Evolutionary conservation across 2,329 filamentous ascomycete species (phyloP), one percentile per base, ranked within the genome.

Genomic region (Aspergillus sp.): DNA sequence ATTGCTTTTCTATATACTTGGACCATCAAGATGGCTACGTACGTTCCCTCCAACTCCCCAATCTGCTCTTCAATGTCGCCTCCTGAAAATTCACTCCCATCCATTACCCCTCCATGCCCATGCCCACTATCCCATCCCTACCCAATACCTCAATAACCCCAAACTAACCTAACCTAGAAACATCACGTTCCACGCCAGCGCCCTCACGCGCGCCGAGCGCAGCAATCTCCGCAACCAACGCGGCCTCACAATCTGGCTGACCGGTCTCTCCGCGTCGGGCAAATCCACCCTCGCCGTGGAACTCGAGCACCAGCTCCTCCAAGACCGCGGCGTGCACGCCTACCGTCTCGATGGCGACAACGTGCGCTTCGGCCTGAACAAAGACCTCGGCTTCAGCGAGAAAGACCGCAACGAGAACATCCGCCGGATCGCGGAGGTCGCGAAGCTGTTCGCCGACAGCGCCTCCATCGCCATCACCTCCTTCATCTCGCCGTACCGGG

Each of bases 281-380:
- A 99, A 99, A 81, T 97, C 94, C 55, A 99, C 95, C 59, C 91
- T 99, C 63, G 95, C 95, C 57, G 96, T 92, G 2, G 95, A 95
- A 16, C 90, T 99, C 46, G 95, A 99, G 83, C 94, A 97, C 82
- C 92, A 97, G 78, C 88, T 99, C 36, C 87, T 99, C 57, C 67
- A 63, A 57, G 67, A 72, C 58, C 92, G 96, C 77, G 90, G 89
- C 49, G 82, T 95, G 54, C 82, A 89, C 57, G 90, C 93, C 61
- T 99, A 99, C 85, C 88, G 95, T 55, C 88, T 99, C 31, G 95
- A 99, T 79, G 95, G 94, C 72, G 95, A 99, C 85, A 99, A 99
- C 80, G 90, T 99, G 67, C 94, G 95, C 62, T 97, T 98, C 81
- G 95, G 95, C 16, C 85, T 99, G 67, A 99, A 98, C 87, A 96